Percentiles rank a stretch among this genome's conserved stretches.
phyloP scores from a whole-genome alignment of 169 alveolate genomes.

The Cyclospora cayetanensis region DNA sequence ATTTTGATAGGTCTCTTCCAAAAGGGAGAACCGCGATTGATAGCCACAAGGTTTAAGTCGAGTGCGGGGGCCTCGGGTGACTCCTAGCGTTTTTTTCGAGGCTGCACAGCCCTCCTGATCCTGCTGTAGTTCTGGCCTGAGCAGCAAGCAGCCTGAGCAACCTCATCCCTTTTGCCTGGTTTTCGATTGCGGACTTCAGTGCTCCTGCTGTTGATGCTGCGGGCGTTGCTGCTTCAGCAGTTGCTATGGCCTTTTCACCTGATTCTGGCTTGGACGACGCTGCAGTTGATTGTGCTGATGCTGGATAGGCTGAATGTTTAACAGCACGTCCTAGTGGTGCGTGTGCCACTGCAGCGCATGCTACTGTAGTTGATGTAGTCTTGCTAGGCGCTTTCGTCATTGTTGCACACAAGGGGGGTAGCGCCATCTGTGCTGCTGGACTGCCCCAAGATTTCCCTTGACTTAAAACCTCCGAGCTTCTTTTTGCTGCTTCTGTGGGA shows the following conservation, averaged over 20 bases:
- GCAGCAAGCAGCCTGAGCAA: background rate
- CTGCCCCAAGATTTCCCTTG: too few species aligned
- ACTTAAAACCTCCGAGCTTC: too few species aligned
- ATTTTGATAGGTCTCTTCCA: too few species aligned
- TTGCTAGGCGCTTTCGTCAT: background rate
- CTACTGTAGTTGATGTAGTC: slow-evolving; percentile 23
- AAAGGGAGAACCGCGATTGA: too few species aligned
- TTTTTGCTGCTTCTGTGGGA: background rate
- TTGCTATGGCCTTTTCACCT: background rate
- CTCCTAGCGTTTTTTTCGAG: too few species aligned
- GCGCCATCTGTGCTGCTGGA: too few species aligned
- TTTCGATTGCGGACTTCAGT: background rate
- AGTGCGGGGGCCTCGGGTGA: too few species aligned
- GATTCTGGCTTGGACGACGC: background rate
- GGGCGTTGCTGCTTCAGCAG: background rate
- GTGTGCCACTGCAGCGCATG: background rate
- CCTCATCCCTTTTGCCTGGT: background rate
- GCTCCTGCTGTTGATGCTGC: slow-evolving; percentile 35
- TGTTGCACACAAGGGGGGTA: too few species aligned
- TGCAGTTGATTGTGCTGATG: background rate
- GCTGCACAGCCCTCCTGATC: too few species aligned
- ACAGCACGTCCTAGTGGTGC: background rate
- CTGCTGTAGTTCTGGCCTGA: background rate
- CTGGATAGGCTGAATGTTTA: background rate
- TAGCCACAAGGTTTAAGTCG: too few species aligned